Conservation (phyloP, 495 filamentous ascomycete genomes). For the Aspergillus taichungensis region DNA sequence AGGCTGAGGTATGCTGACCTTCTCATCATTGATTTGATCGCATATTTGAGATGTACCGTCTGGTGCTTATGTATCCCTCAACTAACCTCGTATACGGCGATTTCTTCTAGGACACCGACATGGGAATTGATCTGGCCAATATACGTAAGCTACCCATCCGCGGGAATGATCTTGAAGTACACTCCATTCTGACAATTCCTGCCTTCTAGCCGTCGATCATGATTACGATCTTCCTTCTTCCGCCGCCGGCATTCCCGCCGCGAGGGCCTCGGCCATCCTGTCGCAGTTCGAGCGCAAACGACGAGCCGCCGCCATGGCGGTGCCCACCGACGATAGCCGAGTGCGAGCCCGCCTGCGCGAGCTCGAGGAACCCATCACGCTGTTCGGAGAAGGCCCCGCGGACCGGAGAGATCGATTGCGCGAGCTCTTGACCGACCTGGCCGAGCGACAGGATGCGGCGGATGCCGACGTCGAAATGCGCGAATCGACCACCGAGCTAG, state of each 20-base stretch:
- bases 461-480: conserved; percentile 58
- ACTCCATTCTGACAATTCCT: conserved; percentile 1
- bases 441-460: conserved; percentile 54
- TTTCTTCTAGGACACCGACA: conserved; percentile 45
- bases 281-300: conserved; percentile 86
- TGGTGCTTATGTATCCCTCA: conserved; percentile 17
- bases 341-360: conserved; percentile 75
- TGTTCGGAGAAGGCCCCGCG: conserved; percentile 85
- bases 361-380: conserved; percentile 82
- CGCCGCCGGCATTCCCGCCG: conserved; percentile 67
- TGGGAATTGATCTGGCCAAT: conserved; percentile 68
- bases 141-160: conserved; percentile 52
- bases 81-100: conserved; percentile 14
- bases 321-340: conserved; percentile 87
- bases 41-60: conserved; percentile 26
- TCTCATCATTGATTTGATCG: not conserved
- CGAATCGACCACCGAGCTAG: conserved; percentile 27
- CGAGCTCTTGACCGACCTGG: conserved; percentile 64
- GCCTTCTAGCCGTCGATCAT: conserved; percentile 59
- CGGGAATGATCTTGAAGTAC: too few species aligned
- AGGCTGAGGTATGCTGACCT: conserved; percentile 57
- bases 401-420: conserved; percentile 84
- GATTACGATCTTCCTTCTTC: conserved; percentile 74
- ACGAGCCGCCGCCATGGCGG: conserved; percentile 79
- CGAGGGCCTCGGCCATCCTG: conserved; percentile 80